Evolutionary conservation across 2,329 filamentous ascomycete species (phyloP).

Genomic region (Botrytis porri): DNA sequence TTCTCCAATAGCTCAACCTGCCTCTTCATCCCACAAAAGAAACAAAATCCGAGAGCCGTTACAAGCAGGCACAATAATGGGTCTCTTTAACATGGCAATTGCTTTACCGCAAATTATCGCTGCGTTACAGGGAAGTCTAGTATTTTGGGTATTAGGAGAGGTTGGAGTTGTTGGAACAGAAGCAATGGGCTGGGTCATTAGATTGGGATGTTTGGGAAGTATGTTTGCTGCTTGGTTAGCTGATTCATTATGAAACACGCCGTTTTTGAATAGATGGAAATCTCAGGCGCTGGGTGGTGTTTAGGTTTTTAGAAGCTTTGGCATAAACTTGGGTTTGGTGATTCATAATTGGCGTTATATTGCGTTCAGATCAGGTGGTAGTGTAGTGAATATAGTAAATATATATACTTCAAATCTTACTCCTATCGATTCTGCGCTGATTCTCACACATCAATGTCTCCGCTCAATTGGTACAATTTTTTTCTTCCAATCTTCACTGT

Average conservation of each 20-base stretch:
- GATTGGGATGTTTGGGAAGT: conserved; percentile 10
- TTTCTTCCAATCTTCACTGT: background rate
- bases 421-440: background rate
- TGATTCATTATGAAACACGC: background rate
- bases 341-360: background rate
- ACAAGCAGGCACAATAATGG: conserved; percentile 19
- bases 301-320: background rate
- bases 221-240: conserved; percentile 12
- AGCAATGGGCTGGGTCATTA: conserved; percentile 18
- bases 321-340: background rate
- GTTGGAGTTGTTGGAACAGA: conserved; percentile 7
- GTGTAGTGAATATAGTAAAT: background rate
- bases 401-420: background rate
- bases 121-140: conserved; percentile 8
- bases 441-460: background rate
- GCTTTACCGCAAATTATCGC: conserved; percentile 18
- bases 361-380: background rate
- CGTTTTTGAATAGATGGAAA: background rate
- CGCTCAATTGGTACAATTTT: background rate
- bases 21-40: background rate
- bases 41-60: background rate
- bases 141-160: conserved; percentile 13
- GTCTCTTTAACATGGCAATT: conserved; percentile 22
- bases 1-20: background rate
- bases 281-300: background rate